Base-by-base conservation (phyloP, 192 early-diverging fungal genomes). In the Haplosporangium gracile region DNA sequence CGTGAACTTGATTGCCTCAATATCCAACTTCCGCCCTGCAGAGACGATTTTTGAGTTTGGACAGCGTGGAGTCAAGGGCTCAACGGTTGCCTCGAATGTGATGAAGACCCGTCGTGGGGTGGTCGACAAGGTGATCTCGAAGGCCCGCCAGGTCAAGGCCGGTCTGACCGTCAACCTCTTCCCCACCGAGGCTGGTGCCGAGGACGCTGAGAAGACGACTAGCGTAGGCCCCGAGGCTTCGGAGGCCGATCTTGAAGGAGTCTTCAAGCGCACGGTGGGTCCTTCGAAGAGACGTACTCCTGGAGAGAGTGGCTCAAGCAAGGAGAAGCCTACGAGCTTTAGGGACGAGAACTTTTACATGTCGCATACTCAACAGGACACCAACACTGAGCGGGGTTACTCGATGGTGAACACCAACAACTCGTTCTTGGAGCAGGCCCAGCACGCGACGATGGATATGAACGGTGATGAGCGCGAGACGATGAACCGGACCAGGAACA, bases 41-140 rank as follows among this genome's bases (percentile, higher is more conserved):
- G 97, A 99, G 90, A 98, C 98, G 7, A 95, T 99, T 40, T 99
- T 99, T 85, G 98, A 99, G 82, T 92, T 97, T 45, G 97, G 97
- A 36, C 95, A 92, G 70, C 92, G 96, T 75, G 98, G 98, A 40
- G 84, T 88, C 74, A 97, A 95, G 83, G 91, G 96, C 42, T 73
- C 94, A 11, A 93, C 95, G 5, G 91, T 92, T 0, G 92, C 94
- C 32, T 92, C 93, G 3, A 79, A 90, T 39, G 82, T 95, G 26
- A 97, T 98, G 95, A 90, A 91, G 60, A 91, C 88, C 74, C 91
- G 93, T 78, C 88, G 91, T 82, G 87, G 89, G 68, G 77, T 91
- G n/a, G 79, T 89, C 13, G 89, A 85, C 49, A 85, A 88, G 47
- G 87, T 90, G 16, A 91, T 76, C 88, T 82, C 72, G 42, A 82